Percentiles rank a stretch among this genome's conserved stretches.
Conservation (phyloP, 2,329 filamentous ascomycete genomes). For the Scytalidium lignicola region DNA sequence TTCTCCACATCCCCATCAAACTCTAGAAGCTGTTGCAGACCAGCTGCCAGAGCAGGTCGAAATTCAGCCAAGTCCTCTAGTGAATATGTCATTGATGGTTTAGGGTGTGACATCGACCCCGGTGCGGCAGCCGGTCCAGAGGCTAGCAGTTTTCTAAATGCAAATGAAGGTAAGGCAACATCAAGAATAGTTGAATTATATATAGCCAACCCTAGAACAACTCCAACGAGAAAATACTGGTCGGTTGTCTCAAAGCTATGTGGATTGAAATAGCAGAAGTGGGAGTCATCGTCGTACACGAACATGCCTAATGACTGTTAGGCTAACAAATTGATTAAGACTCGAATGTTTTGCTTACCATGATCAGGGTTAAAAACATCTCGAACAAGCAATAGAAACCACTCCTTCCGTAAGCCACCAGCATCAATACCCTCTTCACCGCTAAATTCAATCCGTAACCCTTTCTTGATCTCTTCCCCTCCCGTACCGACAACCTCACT, state of each 20-base stretch:
- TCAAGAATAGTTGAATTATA: constrained; percentile 94
- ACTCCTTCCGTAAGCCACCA: constrained; percentile 86
- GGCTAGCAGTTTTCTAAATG: constrained; percentile 80
- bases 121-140: constrained; percentile 60
- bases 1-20: constrained; percentile 79
- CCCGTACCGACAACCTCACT: constrained; percentile 78
- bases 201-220: constrained; percentile 82
- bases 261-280: constrained; percentile 90
- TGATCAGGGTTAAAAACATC: constrained; percentile 90
- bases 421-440: constrained; percentile 91
- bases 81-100: constrained; percentile 64
- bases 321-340: not conserved
- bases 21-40: constrained; percentile 70
- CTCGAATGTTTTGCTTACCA: constrained; percentile 47
- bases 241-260: constrained; percentile 86
- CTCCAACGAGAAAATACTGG: constrained; percentile 85
- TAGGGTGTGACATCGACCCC: constrained; percentile 50
- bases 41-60: constrained; percentile 68
- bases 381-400: constrained; percentile 82
- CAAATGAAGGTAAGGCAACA: constrained; percentile 80
- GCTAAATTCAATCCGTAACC: constrained; percentile 75
- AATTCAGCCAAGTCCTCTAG: constrained; percentile 81
- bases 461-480: constrained; percentile 85
- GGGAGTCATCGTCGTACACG: constrained; percentile 84
- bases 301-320: constrained; percentile 64